Conservation (phyloP, 1,139 yeast species). For the Lodderomyces oxycetoniae region DNA sequence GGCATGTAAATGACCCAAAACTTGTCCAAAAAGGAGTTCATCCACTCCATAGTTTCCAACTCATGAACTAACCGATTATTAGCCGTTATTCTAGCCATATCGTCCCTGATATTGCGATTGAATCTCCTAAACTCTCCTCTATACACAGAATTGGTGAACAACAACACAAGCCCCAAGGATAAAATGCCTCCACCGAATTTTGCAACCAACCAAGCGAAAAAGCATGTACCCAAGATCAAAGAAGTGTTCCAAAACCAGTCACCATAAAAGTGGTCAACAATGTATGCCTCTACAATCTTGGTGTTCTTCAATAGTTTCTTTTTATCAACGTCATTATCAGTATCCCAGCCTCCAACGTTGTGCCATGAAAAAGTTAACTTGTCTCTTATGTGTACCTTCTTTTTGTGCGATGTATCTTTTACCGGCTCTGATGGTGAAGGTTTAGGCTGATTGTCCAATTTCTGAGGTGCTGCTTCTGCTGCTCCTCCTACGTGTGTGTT, state of each 20-base stretch:
- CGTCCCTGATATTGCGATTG: slow-evolving; percentile 68
- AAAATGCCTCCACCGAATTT: slow-evolving; percentile 55
- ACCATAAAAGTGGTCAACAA: slow-evolving; percentile 61
- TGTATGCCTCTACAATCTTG: slow-evolving; percentile 49
- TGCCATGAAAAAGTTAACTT: slow-evolving; percentile 39
- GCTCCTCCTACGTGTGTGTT: too few species aligned
- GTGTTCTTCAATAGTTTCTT: slow-evolving; percentile 20
- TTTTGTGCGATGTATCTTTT: too few species aligned
- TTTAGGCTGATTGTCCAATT: slow-evolving; percentile 6
- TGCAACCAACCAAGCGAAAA: slow-evolving; percentile 63
- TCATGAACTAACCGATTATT: slow-evolving; percentile 56
- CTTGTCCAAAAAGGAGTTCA: slow-evolving; percentile 68
- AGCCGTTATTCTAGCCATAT: slow-evolving; percentile 58
- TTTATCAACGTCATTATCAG: slow-evolving; percentile 22
- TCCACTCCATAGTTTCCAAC: slow-evolving; percentile 75
- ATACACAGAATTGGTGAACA: slow-evolving; percentile 62
- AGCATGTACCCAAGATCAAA: slow-evolving; percentile 63
- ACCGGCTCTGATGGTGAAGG: slow-evolving; percentile 7
- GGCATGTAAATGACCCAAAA: slow-evolving; percentile 90
- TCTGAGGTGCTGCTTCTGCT: slow-evolving; percentile 5
- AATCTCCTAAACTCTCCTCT: slow-evolving; percentile 69
- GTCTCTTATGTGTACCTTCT: slow-evolving; percentile 25
- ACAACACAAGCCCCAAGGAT: slow-evolving; percentile 51
- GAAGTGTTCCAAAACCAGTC: slow-evolving; percentile 72
- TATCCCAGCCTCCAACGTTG: slow-evolving; percentile 41